Evolutionary conservation across 495 filamentous ascomycete species (phyloP), one percentile per base, ranked within the genome.

Genomic region (Aspergillus campestris): DNA sequence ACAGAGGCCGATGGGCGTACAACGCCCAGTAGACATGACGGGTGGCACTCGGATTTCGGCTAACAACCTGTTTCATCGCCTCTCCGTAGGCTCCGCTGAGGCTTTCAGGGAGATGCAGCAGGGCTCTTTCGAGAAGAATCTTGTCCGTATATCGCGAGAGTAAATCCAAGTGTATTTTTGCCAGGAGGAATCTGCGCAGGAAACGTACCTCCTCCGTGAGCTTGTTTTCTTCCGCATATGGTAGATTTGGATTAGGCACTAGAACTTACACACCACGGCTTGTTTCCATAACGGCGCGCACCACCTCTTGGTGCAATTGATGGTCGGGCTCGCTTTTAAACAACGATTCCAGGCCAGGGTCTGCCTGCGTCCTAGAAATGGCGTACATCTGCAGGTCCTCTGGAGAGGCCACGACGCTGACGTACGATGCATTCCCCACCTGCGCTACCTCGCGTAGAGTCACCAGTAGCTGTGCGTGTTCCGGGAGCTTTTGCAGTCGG

Each of bases 401-500:
- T 6, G 35, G 40, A 0, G 49, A 13, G 0, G 53, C 57, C 3
- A 59, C 30, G 0, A 60, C 45, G 13, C 30, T 38, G 1, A 59
- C 30, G 15, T 45, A 49, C 24, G 47, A 44, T 11, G 41, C 30
- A 28, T 55, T 44, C 5, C 14, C 48, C 8, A 43, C 37, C 30
- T 56, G 51, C 0, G 45, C 47, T 10, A 44, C 42, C 39, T 67
- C 62, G 7, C 64, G 55, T 7, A 58, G n/a, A 1, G 59, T 65
- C 6, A 67, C 48, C 8, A 67, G 41, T 42, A 65, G 50, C 36
- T 67, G 64, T 12, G 56, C 52, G 9, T 67, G 61, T 8, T 65
- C 49, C 0, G 64, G 64, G 1, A 67, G 60, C 33, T 65, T 67
- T 15, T 67, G 60, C 12, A 67, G 51, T 0, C 62, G 56, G 38